These are phyloP conservation scores for Thalia dealbata DNA, from an alignment of 176 grass and related monocot genomes.

Conservation along the genomic window DNA sequence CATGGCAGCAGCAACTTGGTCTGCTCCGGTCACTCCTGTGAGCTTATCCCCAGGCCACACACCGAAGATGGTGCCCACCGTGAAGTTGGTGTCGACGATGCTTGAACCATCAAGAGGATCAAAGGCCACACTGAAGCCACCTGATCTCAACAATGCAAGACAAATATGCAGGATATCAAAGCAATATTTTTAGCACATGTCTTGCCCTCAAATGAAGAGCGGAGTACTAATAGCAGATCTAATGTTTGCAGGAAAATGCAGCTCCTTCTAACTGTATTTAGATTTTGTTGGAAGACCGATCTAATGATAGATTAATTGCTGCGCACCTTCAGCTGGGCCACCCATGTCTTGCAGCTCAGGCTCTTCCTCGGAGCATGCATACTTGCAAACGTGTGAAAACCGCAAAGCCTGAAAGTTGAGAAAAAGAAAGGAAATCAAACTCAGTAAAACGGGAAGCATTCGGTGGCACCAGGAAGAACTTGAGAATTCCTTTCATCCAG, in stretches of 20 bases:
- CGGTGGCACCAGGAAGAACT: background rate
- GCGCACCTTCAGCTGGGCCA: conserved; percentile 67
- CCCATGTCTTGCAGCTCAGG: conserved; percentile 97
- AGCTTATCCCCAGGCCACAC: conserved; percentile 96
- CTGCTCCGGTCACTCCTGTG: conserved; percentile 62
- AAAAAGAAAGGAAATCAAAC: too few species aligned
- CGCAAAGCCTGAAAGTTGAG: conserved; percentile 41
- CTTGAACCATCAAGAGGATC: conserved; percentile 93
- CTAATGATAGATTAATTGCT: too few species aligned
- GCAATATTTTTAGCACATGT: too few species aligned
- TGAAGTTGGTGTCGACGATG: conserved; percentile 97
- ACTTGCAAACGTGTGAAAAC: conserved; percentile 95
- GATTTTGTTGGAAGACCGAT: too few species aligned
- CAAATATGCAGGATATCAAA: too few species aligned
- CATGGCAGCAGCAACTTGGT: conserved; percentile 84
- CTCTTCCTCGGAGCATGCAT: conserved; percentile 95
- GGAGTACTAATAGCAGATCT: too few species aligned
- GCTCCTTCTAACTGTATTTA: too few species aligned
- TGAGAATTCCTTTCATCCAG: too few species aligned
- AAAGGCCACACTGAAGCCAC: conserved; percentile 91
- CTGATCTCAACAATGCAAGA: conserved; percentile 17
- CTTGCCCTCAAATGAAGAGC: too few species aligned
- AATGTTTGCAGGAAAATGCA: too few species aligned
- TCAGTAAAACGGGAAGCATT: background rate
- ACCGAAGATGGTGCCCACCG: conserved; percentile 92